phyloP scores from a whole-genome alignment of 148 eudicot species.

The Pharnaceum exiguum region DNA sequence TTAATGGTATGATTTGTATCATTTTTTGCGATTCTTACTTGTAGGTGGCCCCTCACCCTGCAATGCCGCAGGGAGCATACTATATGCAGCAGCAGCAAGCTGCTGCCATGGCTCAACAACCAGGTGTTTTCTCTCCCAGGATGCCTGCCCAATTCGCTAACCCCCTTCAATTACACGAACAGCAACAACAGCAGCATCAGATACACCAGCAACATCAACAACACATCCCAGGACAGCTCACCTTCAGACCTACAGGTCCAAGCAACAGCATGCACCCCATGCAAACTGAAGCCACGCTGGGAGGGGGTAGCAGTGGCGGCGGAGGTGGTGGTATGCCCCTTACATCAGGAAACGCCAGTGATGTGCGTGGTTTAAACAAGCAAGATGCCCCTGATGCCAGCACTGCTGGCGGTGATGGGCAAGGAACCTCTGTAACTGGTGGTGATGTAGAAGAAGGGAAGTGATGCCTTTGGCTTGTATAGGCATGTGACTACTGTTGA shows the following conservation, averaged over 20 bases:
- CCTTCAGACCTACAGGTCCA: slow-evolving; percentile 44
- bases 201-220: slow-evolving; percentile 49
- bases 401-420: slow-evolving; percentile 32
- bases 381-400: slow-evolving; percentile 46
- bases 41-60: slow-evolving; percentile 80
- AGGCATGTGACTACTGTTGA: slow-evolving; percentile 23
- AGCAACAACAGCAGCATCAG: slow-evolving; percentile 32
- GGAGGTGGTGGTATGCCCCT: slow-evolving; percentile 8
- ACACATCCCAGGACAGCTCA: slow-evolving; percentile 48
- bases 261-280: slow-evolving; percentile 42
- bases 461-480: slow-evolving; percentile 21
- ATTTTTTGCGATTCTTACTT: slow-evolving; percentile 2
- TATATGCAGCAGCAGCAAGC: slow-evolving; percentile 87
- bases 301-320: slow-evolving; percentile 27
- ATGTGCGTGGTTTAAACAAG: slow-evolving; percentile 40
- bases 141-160: slow-evolving; percentile 52
- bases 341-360: slow-evolving; percentile 23
- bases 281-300: slow-evolving; percentile 41
- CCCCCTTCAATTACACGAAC: slow-evolving; percentile 58
- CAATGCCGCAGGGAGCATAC: slow-evolving; percentile 82
- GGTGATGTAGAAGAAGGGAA: slow-evolving; percentile 47
- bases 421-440: slow-evolving; percentile 23
- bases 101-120: slow-evolving; percentile 67
- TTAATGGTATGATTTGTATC: not conserved
- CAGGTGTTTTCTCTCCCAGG: slow-evolving; percentile 53